Base-by-base conservation (phyloP, 1,284 basidiomycete genomes). In the Mycosarcoma maydis region DNA sequence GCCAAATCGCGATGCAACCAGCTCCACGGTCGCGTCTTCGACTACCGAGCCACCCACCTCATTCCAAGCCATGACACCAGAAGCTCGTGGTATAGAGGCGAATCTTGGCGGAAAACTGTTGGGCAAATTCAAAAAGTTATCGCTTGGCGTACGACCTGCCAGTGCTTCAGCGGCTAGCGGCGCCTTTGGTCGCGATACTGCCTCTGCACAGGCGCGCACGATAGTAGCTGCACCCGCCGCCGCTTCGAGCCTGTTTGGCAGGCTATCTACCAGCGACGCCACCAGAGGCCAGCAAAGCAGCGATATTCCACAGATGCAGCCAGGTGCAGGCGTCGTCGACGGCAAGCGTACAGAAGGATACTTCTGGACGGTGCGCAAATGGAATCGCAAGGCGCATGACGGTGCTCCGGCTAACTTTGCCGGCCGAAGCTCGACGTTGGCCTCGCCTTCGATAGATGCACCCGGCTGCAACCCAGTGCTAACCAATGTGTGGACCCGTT, bases 291-390 rank as follows among this genome's bases (percentile, higher is more conserved):
- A 37, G 3, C 22, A 20, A 22, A 34, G 19, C 33, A 19, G 23
- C 37, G 74, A 73, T 2, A 52, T 72, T 13, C 54, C 71, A 17
- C 70, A 72, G 30, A 44, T 77, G 32, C 52, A 61, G 3, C 72
- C 70, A 4, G 73, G 66, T 19, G 71, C 75, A 6, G 57, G 70
- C n/a, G 9, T 73, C 14, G 48, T 40, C 8, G 69, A 67, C 17
- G 68, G 67, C 33, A 54, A 50, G 17, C 45, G 62, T 7, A 73
- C 73, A 22, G 66, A 77, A 19, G 78, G 78, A 4, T 80, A 79
- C 51, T 65, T 57, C 16, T 80, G 78, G 78, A 75, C 66, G 20
- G 65, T 80, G 13, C 51, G 72, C 10, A 76, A 72, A 45, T 76
- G 69, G 72, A 72, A 58, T 20, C 61, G 75, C 22, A 48, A 50